A percentile compares a stretch with the other conserved stretches of the same genome.
These are phyloP conservation scores for Aurifilum marmelostoma DNA, from an alignment of 2,329 filamentous ascomycete genomes.

Conservation along the genomic window DNA sequence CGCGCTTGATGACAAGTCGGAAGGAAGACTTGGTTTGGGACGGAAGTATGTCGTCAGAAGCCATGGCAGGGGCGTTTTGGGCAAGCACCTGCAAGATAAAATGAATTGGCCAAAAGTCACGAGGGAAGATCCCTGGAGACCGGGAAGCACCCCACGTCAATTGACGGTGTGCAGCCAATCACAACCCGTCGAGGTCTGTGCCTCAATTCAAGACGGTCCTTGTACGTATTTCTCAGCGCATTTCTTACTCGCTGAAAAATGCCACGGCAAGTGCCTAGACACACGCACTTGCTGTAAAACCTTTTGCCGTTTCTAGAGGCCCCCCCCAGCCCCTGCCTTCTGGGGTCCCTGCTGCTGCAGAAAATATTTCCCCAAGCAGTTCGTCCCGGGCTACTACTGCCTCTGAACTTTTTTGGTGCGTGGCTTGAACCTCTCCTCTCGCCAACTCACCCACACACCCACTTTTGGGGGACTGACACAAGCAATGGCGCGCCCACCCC, in stretches of 20 bases:
- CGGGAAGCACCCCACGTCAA: constrained; percentile 30
- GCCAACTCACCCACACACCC: not conserved
- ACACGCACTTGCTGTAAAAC: not conserved
- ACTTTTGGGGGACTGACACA: not conserved
- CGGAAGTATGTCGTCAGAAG: constrained; percentile 16
- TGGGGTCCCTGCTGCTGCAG: constrained; percentile 7
- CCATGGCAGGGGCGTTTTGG: not conserved
- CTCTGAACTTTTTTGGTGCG: not conserved
- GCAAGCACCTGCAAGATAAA: not conserved
- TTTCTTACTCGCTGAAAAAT: constrained; percentile 30
- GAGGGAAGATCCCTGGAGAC: constrained; percentile 1
- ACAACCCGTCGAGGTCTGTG: constrained; percentile 33
- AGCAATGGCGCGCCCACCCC: not conserved
- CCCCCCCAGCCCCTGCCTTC: not conserved
- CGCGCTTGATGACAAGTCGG: not conserved
- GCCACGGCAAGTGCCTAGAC: not conserved
- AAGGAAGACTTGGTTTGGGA: not conserved
- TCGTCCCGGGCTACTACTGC: constrained; percentile 11
- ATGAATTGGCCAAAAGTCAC: constrained; percentile 5
- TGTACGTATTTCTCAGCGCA: constrained; percentile 23
- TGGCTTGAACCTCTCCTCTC: not conserved
- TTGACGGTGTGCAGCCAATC: constrained; percentile 42
- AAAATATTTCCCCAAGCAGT: constrained; percentile 17
- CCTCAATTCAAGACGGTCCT: constrained; percentile 30
- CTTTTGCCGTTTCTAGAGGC: constrained; percentile 22